Conservation (phyloP, 2,329 filamentous ascomycete genomes). For the Cladosporium sphaerospermum region DNA sequence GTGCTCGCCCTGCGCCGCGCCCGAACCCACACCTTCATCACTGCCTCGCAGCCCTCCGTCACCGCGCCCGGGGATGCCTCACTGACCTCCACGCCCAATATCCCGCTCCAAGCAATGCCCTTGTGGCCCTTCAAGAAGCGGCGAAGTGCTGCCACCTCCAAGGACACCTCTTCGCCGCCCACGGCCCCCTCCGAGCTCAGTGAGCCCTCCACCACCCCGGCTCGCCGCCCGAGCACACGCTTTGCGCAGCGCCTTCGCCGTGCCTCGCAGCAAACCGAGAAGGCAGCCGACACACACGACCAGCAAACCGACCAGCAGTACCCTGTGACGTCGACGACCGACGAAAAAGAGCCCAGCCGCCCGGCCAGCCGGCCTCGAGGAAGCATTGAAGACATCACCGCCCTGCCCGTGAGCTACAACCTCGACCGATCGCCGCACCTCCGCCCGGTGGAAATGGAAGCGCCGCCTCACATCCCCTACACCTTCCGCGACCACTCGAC, state of each 20-base stretch:
- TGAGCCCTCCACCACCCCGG: constrained; percentile 36
- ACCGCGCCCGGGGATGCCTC: constrained; percentile 3
- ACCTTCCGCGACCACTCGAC: constrained; percentile 32
- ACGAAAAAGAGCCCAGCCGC: constrained; percentile 12
- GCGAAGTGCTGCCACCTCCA: constrained; percentile 34
- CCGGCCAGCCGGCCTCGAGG: constrained; percentile 6
- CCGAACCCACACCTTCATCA: background rate
- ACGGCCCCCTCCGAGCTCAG: constrained; percentile 34
- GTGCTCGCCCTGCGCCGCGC: background rate
- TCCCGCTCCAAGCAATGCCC: constrained; percentile 51
- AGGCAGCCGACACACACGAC: background rate
- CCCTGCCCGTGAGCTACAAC: constrained; percentile 36
- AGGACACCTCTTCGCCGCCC: constrained; percentile 4
- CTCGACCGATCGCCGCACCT: constrained; percentile 44
- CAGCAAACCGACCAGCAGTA: background rate
- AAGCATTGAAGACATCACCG: constrained; percentile 43
- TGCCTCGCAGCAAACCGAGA: constrained; percentile 8
- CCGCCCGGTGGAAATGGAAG: constrained; percentile 35
- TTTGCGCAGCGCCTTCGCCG: constrained; percentile 5
- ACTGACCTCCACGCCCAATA: background rate
- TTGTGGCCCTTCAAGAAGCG: constrained; percentile 78
- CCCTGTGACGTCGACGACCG: background rate
- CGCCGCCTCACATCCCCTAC: constrained; percentile 36
- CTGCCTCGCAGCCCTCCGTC: background rate
- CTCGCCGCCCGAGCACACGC: constrained; percentile 3